Percentiles rank a stretch among this genome's conserved stretches.
Conservation (phyloP, 441 rosid genomes). For the Geranium incanum region DNA sequence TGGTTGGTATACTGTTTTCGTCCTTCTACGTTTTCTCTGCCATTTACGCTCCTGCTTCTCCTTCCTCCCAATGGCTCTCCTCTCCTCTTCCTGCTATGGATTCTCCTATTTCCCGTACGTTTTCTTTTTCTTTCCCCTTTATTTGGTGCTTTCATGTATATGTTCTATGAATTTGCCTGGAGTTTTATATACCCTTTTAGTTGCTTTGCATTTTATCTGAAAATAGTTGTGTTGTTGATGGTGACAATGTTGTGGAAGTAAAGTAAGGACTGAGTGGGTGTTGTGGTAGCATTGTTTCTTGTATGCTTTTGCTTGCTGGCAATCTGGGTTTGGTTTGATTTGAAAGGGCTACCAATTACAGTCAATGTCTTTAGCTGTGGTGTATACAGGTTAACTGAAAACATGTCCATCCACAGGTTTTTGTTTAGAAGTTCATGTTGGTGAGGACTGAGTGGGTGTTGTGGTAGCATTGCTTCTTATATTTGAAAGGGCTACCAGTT, state of each 20-base stretch:
- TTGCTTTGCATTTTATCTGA: neutral
- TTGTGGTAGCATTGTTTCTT: neutral
- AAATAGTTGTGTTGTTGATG: neutral
- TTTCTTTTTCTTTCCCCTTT: too few species aligned
- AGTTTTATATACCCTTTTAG: neutral
- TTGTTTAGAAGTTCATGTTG: neutral
- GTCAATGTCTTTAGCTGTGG: neutral
- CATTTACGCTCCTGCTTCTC: constrained; percentile 46
- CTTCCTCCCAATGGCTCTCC: constrained; percentile 23
- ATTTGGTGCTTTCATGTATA: too few species aligned
- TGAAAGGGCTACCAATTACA: neutral
- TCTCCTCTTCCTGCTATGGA: constrained; percentile 50
- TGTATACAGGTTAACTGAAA: too few species aligned
- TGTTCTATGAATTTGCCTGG: too few species aligned
- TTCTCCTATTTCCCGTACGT: constrained; percentile 17
- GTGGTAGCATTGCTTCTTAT: neutral
- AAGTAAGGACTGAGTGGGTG: neutral
- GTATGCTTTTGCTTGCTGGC: neutral
- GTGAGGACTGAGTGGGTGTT: neutral
- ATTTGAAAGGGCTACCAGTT: neutral
- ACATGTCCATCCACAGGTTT: neutral
- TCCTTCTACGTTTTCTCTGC: constrained; percentile 81
- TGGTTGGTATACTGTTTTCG: constrained; percentile 68
- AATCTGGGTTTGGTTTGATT: neutral
- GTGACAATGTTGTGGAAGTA: neutral